Conservation (phyloP, 345 rosid genomes). For the Salix viminalis region DNA sequence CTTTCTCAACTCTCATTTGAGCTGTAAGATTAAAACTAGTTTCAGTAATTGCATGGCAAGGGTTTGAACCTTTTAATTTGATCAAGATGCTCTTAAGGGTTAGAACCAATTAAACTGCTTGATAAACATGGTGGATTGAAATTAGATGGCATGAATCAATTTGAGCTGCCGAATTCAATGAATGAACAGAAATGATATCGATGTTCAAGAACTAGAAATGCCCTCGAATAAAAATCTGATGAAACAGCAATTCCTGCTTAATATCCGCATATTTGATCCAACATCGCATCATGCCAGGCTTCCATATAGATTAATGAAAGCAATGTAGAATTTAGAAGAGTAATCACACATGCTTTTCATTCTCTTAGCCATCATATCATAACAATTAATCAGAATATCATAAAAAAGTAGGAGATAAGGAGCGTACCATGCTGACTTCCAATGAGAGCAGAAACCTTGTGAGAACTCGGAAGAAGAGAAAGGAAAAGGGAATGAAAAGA, state of each 20-base stretch:
- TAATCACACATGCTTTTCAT: background rate
- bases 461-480: slow-evolving; percentile 23
- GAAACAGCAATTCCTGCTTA: background rate
- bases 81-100: background rate
- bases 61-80: background rate
- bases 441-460: slow-evolving; percentile 22
- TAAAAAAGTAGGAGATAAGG: background rate
- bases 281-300: background rate
- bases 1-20: background rate
- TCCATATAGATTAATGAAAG: background rate
- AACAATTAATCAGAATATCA: background rate
- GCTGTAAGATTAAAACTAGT: background rate
- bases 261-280: background rate
- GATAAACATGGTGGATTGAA: background rate
- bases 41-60: background rate
- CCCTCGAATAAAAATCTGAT: background rate
- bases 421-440: slow-evolving; percentile 48
- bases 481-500: slow-evolving; percentile 28
- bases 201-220: background rate
- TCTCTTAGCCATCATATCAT: background rate
- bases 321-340: background rate
- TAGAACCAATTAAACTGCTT: background rate
- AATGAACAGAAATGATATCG: background rate
- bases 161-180: background rate
- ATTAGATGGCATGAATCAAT: background rate